Evolutionary conservation across 139 green algal species (phyloP).

Genomic region (Tetradesmus lagerheimii): DNA sequence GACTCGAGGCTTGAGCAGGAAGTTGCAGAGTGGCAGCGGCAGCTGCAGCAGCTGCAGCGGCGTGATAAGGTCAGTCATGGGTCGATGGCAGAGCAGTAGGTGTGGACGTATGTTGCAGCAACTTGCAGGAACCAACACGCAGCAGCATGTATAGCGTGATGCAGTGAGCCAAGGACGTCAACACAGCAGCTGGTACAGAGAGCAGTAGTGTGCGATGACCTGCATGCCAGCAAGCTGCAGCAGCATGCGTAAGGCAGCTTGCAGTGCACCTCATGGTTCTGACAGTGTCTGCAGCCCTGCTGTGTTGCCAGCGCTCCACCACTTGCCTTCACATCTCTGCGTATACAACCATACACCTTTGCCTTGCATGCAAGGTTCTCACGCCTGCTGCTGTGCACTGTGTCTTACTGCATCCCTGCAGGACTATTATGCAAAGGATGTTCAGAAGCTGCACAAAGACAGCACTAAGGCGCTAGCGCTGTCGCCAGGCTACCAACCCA

Average conservation of each 20-base stretch:
- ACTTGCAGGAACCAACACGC: neutral
- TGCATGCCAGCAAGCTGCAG: too few species aligned
- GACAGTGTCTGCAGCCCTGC: too few species aligned
- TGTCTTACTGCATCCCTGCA: neutral
- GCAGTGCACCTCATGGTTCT: too few species aligned
- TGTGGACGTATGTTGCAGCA: neutral
- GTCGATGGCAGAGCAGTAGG: neutral
- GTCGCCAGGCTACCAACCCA: neutral
- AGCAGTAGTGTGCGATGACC: too few species aligned
- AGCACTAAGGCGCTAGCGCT: neutral
- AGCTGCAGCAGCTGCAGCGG: neutral
- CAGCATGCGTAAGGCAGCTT: too few species aligned
- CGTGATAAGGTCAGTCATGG: neutral
- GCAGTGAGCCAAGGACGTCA: too few species aligned
- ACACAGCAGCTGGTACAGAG: too few species aligned
- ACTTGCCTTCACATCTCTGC: too few species aligned
- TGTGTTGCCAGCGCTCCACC: too few species aligned
- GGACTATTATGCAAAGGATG: neutral
- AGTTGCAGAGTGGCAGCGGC: neutral
- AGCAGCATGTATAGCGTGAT: neutral
- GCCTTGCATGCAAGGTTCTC: too few species aligned
- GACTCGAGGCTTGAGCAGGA: neutral
- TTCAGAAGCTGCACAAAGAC: neutral
- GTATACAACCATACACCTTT: too few species aligned
- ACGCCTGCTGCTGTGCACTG: too few species aligned